Evolutionary conservation across 495 filamentous ascomycete species (phyloP).

Genomic region (Bombardia bombarda): DNA sequence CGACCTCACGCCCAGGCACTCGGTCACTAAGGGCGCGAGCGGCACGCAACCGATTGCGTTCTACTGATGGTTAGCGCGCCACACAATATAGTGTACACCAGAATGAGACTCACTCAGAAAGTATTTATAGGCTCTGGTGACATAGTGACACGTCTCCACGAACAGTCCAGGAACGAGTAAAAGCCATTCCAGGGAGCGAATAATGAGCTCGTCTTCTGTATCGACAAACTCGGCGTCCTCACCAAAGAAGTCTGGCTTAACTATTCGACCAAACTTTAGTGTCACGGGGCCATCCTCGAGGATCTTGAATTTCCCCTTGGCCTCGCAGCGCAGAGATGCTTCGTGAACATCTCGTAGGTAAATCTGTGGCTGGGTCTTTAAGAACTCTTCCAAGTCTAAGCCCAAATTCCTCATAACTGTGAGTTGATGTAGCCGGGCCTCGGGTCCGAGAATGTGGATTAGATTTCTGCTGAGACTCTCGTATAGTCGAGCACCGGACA

Average conservation of each 20-base stretch:
- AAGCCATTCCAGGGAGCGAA: constrained; percentile 81
- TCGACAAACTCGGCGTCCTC: constrained; percentile 44
- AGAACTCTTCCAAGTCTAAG: constrained; percentile 41
- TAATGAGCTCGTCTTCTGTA: constrained; percentile 58
- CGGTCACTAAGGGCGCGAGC: constrained; percentile 52
- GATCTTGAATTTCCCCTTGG: constrained; percentile 40
- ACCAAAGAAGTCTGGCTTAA: constrained; percentile 60
- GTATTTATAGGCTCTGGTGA: constrained; percentile 61
- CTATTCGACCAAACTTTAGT: constrained; percentile 37
- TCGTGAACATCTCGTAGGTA: constrained; percentile 40
- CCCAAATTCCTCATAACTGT: constrained; percentile 52
- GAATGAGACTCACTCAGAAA: constrained; percentile 54
- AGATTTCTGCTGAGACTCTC: constrained; percentile 49
- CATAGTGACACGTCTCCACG: constrained; percentile 58
- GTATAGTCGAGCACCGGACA: constrained; percentile 44
- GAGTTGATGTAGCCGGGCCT: constrained; percentile 47
- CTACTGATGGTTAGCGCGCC: constrained; percentile 29
- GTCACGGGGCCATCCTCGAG: constrained; percentile 35
- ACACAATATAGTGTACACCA: background rate
- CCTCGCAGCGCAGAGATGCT: constrained; percentile 12
- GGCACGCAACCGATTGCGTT: constrained; percentile 51
- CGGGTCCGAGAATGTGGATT: constrained; percentile 39
- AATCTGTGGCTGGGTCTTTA: constrained; percentile 45
- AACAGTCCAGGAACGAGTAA: constrained; percentile 62
- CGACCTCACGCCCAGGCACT: constrained; percentile 35